A percentile compares a stretch with the other conserved stretches of the same genome.
Evolutionary conservation across 192 early-diverging fungal species (phyloP).

Genomic region (Phycomyces blakesleeanus): DNA sequence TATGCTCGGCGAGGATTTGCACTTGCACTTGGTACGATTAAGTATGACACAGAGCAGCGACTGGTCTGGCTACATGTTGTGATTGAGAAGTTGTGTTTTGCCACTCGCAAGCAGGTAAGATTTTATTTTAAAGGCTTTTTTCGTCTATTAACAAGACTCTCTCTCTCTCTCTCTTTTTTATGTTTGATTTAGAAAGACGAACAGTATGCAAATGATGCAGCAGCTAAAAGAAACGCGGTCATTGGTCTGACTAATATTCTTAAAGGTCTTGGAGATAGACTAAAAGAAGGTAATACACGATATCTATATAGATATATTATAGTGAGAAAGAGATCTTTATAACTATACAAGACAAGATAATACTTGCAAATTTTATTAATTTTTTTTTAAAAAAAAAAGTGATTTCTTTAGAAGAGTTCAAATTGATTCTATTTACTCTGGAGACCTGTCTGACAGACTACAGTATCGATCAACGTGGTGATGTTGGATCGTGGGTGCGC

Average conservation of each 20-base stretch:
- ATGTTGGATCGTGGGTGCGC: slow-evolving; percentile 94
- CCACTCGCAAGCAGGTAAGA: slow-evolving; percentile 23
- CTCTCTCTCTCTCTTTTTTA: background rate
- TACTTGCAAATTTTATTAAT: no score
- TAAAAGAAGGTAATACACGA: slow-evolving; percentile 40
- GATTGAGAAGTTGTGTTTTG: slow-evolving; percentile 10
- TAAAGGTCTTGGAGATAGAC: slow-evolving; percentile 31
- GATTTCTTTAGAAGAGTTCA: slow-evolving; percentile 38
- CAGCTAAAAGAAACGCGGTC: slow-evolving; percentile 64
- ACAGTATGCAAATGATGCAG: slow-evolving; percentile 53
- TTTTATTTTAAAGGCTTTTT: no score
- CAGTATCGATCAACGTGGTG: slow-evolving; percentile 84
- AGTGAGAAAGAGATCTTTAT: no score
- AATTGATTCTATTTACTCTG: slow-evolving; percentile 47
- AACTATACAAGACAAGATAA: no score
- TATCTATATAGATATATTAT: no score
- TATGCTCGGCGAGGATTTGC: slow-evolving; percentile 58
- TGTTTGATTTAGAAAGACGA: slow-evolving; percentile 12
- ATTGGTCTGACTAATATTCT: slow-evolving; percentile 49
- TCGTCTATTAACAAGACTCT: no score
- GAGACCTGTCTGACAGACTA: slow-evolving; percentile 77
- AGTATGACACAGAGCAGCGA: slow-evolving; percentile 28
- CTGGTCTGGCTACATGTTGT: slow-evolving; percentile 20
- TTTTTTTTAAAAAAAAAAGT: no score
- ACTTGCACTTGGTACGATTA: slow-evolving; percentile 59